Conservation (phyloP, 371 early-diverging fungal genomes). For the Cokeromyces recurvatus region DNA sequence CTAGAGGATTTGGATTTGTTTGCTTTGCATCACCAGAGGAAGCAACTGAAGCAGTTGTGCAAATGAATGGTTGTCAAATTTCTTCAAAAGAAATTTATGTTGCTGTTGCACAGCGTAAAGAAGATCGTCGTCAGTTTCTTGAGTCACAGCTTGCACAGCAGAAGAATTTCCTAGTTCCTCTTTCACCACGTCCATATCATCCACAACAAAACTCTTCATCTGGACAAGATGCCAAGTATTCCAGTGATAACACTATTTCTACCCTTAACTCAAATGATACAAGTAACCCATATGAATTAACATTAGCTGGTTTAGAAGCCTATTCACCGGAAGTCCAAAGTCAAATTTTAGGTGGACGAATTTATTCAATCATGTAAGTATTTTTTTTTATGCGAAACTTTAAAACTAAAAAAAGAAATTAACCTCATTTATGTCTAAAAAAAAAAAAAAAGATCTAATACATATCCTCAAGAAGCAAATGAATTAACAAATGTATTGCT, state of each 20-base stretch:
- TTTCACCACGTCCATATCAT: conserved; percentile 2
- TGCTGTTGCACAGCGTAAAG: conserved; percentile 95
- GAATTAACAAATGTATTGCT: conserved; percentile 98
- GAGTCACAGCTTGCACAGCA: conserved; percentile 68
- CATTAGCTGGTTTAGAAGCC: conserved; percentile 61
- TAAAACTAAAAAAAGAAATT: too few species aligned
- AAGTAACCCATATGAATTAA: too few species aligned
- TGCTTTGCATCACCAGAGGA: conserved; percentile 86
- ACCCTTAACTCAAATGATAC: too few species aligned
- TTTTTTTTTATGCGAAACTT: neutral
- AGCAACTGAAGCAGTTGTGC: conserved; percentile 80
- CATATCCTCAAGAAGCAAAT: conserved; percentile 74
- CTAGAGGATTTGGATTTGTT: conserved; percentile 88
- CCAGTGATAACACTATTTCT: neutral
- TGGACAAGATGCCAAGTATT: too few species aligned
- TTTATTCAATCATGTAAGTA: conserved; percentile 74
- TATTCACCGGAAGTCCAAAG: conserved; percentile 82
- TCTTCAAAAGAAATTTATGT: conserved; percentile 93
- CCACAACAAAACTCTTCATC: too few species aligned
- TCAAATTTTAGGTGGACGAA: conserved; percentile 90
- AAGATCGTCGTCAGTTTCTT: conserved; percentile 84
- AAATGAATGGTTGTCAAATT: conserved; percentile 85
- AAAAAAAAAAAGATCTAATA: conserved; percentile 31
- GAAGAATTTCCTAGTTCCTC: conserved; percentile 8
- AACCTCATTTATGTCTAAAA: neutral